Conservation (phyloP, 108 stramenopile species). For the Asterionellopsis glacialis region DNA sequence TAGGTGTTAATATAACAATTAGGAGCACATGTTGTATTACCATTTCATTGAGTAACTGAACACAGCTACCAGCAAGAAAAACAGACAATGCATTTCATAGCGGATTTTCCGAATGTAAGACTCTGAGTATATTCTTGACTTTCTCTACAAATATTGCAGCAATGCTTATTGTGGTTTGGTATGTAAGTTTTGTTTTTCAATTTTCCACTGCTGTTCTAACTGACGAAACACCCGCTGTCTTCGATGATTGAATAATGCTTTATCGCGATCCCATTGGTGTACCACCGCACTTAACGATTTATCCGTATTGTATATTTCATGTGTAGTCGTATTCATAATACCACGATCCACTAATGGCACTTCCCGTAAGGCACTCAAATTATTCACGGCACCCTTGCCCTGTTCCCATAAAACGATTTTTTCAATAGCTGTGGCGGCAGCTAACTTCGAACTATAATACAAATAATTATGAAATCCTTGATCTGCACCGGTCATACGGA, state of each 20-base stretch:
- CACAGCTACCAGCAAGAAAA: no score
- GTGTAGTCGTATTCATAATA: slow-evolving; percentile 41
- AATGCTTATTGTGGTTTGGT: no score
- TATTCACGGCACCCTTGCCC: slow-evolving; percentile 80
- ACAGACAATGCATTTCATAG: no score
- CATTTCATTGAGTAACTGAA: no score
- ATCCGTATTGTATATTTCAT: slow-evolving; percentile 76
- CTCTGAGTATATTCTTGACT: no score
- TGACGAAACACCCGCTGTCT: no score
- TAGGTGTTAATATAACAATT: no score
- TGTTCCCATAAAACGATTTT: slow-evolving; percentile 71
- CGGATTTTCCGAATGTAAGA: no score
- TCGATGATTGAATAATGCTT: slow-evolving; percentile 23
- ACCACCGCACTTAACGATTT: slow-evolving; percentile 61
- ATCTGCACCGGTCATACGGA: slow-evolving; percentile 73
- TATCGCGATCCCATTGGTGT: slow-evolving; percentile 86
- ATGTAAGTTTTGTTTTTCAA: no score
- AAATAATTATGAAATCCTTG: slow-evolving; percentile 86
- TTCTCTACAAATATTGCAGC: no score
- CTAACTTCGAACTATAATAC: slow-evolving; percentile 62
- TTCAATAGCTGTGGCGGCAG: slow-evolving; percentile 39
- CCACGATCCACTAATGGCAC: slow-evolving; percentile 62
- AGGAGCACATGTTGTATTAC: no score
- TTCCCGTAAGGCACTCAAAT: slow-evolving; percentile 66
- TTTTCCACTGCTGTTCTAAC: no score